These are phyloP conservation scores for Mucor indicus DNA, from an alignment of 371 early-diverging fungal genomes.

Conservation along the genomic window DNA sequence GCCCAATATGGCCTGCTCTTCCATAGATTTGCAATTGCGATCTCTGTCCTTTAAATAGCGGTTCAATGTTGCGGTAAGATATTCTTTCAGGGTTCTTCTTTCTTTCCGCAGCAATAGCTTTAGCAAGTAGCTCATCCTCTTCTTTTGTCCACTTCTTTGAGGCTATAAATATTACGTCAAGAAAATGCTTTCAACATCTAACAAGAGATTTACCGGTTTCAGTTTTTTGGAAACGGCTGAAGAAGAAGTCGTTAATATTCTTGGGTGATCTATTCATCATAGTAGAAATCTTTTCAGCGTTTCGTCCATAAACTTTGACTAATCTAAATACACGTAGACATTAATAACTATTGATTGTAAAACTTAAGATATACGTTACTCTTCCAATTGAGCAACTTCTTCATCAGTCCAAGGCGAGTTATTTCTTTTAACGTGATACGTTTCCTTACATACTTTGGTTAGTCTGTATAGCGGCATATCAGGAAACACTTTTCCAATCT, in stretches of 20 bases:
- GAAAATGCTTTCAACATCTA: background rate
- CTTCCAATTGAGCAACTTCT: constrained; percentile 10
- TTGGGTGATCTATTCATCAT: constrained; percentile 7
- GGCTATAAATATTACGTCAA: background rate
- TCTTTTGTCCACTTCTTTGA: constrained; percentile 6
- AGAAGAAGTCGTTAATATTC: constrained; percentile 8
- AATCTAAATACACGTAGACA: too few relatives aligned
- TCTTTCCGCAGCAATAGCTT: background rate
- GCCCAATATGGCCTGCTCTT: constrained; percentile 4
- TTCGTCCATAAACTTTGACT: constrained; percentile 6
- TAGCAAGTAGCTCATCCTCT: constrained; percentile 5
- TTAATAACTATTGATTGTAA: too few relatives aligned
- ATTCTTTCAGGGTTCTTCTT: background rate
- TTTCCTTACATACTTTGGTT: background rate
- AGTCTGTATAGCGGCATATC: constrained; percentile 7
- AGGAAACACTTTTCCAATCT: constrained; percentile 17
- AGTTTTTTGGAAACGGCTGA: background rate
- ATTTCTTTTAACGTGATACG: constrained; percentile 7
- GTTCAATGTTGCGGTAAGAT: background rate
- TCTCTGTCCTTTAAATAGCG: background rate
- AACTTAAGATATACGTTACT: background rate
- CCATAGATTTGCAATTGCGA: constrained; percentile 4
- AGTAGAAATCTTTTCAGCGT: background rate
- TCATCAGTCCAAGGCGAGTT: constrained; percentile 9
- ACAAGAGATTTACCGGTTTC: background rate